Evolutionary conservation across 176 grass and related monocot genomes (phyloP), one percentile per base, ranked within the genome.

Genomic region (Tillandsia fasciculata): DNA sequence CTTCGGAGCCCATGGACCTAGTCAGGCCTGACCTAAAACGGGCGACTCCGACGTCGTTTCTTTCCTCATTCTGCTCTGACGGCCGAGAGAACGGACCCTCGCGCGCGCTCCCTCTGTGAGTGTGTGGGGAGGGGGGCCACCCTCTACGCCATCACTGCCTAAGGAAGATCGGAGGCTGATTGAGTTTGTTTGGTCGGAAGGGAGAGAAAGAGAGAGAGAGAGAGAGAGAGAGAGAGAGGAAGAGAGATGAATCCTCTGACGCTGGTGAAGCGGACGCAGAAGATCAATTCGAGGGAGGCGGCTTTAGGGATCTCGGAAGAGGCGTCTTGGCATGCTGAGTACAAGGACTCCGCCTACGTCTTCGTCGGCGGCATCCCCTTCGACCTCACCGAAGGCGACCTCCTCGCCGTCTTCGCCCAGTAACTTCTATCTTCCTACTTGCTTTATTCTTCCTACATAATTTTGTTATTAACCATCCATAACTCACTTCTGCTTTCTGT

Each of bases 381-480:
- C 74, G 93, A 92, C 68, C 93, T 97, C 71, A 90, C 86, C 8
- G 89, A 97, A 83, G 93, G 93, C 47, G 89, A 97, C 49, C 93
- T 97, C 70, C 84, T 97, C 61, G 84, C 89, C 29, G 56, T 97
- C 49, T 97, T 97, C 42, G 65, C 86, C 12, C 86, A 92, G 93
- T 97, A 66, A 56, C n/a, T 49, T 7, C 8, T 26, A 13, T 28
- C 9, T 53, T 1, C 64, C 52, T 12, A 7, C 15, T 8, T 51
- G 15, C 26, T 11, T 56, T 70, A 13, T 20, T 28, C 8, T 13
- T 9, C 8, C 67, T 69, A 12, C 27, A 17, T 27, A 10, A 9
- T 75, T 18, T 65, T 42, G 33, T 6, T 42, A 42, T 42, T 42
- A 4, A 42, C 7, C 33, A 7, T 42, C 33, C 33, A 7, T 42